Evolutionary conservation across 345 rosid genomes (phyloP).

Genomic region (Punica granatum): DNA sequence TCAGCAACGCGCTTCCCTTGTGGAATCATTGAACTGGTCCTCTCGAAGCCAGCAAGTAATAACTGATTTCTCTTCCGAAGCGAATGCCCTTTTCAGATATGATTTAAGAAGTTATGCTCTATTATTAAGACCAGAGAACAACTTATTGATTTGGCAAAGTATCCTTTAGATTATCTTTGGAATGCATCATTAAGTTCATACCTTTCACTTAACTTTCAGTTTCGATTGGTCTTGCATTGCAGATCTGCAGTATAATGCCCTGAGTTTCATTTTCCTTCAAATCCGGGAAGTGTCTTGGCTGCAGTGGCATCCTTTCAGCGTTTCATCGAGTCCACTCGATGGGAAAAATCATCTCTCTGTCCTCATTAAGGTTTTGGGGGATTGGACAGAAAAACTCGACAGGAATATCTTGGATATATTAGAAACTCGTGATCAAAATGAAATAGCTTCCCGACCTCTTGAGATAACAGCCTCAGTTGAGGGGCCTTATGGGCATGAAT

Average conservation of each 20-base stretch:
- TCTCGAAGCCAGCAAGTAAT: slow-evolving; percentile 71
- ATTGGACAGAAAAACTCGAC: slow-evolving; percentile 68
- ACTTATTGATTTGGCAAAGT: too few relatives aligned
- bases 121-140: too few relatives aligned
- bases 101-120: too few relatives aligned
- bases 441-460: slow-evolving; percentile 11
- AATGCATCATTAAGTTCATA: too few relatives aligned
- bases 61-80: not conserved
- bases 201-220: not conserved
- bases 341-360: slow-evolving; percentile 55
- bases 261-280: slow-evolving; percentile 83
- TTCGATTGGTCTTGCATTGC: not conserved
- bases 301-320: slow-evolving; percentile 98
- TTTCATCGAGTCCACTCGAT: slow-evolving; percentile 83
- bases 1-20: slow-evolving; percentile 75
- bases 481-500: slow-evolving; percentile 87
- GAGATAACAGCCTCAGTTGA: slow-evolving; percentile 67
- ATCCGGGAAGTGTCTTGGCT: slow-evolving; percentile 77
- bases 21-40: slow-evolving; percentile 65
- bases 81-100: slow-evolving; percentile 1
- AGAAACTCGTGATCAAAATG: slow-evolving; percentile 22
- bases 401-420: slow-evolving; percentile 29
- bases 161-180: not conserved
- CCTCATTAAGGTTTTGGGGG: slow-evolving; percentile 77
- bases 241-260: slow-evolving; percentile 76